phyloP scores from a whole-genome alignment of 2,329 filamentous ascomycete genomes.

The Emergomyces orientalis region DNA sequence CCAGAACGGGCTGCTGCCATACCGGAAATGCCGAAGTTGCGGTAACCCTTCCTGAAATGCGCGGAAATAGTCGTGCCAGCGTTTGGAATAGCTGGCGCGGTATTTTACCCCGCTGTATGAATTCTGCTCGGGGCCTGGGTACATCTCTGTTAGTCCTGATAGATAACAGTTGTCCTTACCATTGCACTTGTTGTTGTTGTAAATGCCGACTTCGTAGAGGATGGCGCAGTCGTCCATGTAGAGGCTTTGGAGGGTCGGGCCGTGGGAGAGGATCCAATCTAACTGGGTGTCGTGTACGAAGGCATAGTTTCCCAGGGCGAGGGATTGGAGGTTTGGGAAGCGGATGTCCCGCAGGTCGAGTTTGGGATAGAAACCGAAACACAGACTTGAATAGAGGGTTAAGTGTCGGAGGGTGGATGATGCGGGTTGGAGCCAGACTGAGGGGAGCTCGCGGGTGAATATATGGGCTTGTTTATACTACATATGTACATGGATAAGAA shows the following conservation, averaged over 20 bases:
- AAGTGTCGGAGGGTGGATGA: conserved; percentile 27
- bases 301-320: conserved; percentile 35
- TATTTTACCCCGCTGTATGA: neutral
- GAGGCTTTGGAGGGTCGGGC: conserved; percentile 32
- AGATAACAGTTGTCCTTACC: neutral
- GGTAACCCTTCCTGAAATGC: conserved; percentile 16
- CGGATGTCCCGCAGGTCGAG: conserved; percentile 27
- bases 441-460: conserved; percentile 2
- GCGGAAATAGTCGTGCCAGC: conserved; percentile 20
- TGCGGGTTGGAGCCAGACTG: conserved; percentile 9
- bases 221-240: conserved; percentile 40
- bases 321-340: conserved; percentile 34
- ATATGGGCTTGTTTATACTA: neutral
- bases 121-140: neutral
- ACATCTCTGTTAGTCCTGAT: neutral
- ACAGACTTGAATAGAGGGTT: conserved; percentile 30
- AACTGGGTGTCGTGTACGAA: conserved; percentile 41
- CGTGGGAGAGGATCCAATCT: conserved; percentile 38
- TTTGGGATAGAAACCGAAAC: conserved; percentile 36
- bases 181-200: neutral
- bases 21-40: conserved; percentile 16
- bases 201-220: conserved; percentile 13
- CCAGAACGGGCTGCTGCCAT: conserved; percentile 11
- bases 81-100: conserved; percentile 13
- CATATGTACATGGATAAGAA: neutral